These are phyloP conservation scores for Cornus suecica DNA, from an alignment of 148 eudicot species.

Conservation along the genomic window DNA sequence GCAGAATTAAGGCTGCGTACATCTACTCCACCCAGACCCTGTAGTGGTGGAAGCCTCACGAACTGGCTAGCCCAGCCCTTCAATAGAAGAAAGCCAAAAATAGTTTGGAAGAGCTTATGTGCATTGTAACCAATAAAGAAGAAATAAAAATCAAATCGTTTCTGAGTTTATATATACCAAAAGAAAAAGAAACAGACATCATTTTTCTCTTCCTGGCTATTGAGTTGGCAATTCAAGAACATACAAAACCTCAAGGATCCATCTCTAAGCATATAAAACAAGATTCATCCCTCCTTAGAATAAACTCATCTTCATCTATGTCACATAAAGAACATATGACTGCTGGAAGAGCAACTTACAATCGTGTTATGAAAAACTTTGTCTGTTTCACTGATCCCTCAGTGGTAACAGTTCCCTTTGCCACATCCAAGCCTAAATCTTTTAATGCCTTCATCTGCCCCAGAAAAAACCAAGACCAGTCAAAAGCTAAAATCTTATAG, in stretches of 20 bases:
- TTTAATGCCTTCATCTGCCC: slow-evolving; percentile 91
- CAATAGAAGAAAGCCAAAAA: too few species aligned
- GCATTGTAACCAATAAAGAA: background rate
- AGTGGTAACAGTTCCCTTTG: slow-evolving; percentile 83
- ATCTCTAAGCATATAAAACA: background rate
- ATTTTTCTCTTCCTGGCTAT: background rate
- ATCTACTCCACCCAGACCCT: too few species aligned
- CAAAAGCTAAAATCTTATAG: background rate
- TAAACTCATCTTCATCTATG: background rate
- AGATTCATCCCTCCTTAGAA: background rate
- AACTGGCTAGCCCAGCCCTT: too few species aligned
- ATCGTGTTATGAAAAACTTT: slow-evolving; percentile 58
- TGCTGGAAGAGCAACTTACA: slow-evolving; percentile 43
- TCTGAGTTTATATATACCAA: background rate
- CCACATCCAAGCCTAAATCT: slow-evolving; percentile 86
- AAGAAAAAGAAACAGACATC: background rate
- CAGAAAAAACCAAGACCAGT: slow-evolving; percentile 8
- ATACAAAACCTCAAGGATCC: background rate
- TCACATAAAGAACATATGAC: background rate
- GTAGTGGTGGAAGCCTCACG: too few species aligned
- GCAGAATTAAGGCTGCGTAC: too few species aligned
- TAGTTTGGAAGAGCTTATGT: background rate
- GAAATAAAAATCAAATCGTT: background rate
- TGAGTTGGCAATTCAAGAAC: background rate
- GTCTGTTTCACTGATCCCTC: slow-evolving; percentile 75